A percentile compares a stretch with the other conserved stretches of the same genome.
These are phyloP conservation scores for Wickerhamomyces canadensis DNA, from an alignment of 805 yeast species.

Conservation along the genomic window DNA sequence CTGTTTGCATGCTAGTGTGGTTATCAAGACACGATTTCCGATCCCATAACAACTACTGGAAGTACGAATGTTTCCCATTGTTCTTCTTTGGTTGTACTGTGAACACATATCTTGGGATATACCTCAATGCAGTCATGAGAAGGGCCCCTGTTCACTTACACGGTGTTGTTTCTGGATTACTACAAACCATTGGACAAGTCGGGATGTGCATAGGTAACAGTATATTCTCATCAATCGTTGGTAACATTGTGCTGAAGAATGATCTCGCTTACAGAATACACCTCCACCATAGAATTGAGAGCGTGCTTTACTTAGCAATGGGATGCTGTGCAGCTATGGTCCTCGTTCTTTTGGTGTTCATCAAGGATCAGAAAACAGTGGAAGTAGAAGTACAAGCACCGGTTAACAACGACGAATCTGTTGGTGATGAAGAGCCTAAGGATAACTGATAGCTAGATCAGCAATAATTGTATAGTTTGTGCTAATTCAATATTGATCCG, in stretches of 20 bases:
- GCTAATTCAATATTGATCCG: too few relatives aligned
- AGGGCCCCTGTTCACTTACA: conserved; percentile 33
- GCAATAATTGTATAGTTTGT: too few relatives aligned
- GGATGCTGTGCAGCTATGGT: too few relatives aligned
- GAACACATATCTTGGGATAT: conserved; percentile 30
- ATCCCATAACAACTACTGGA: conserved; percentile 24
- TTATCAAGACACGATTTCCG: conserved; percentile 19
- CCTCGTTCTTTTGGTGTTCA: too few relatives aligned
- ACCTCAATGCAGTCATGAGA: conserved; percentile 26
- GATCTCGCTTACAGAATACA: conserved; percentile 1
- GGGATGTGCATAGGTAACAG: conserved; percentile 28
- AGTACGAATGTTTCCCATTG: conserved; percentile 23
- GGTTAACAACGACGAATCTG: too few relatives aligned
- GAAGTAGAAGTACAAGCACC: too few relatives aligned
- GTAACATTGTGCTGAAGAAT: conserved; percentile 12
- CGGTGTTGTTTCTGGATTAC: conserved; percentile 34
- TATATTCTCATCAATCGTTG: conserved; percentile 23
- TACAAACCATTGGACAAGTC: conserved; percentile 32
- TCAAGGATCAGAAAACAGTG: too few relatives aligned
- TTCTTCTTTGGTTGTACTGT: conserved; percentile 22
- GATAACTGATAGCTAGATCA: too few relatives aligned
- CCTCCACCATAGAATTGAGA: conserved; percentile 5
- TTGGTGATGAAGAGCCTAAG: too few relatives aligned
- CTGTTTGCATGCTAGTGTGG: conserved; percentile 19
- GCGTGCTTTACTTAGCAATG: too few relatives aligned